Conservation (phyloP, 768 basidiomycete species). For the Zangia roseola region DNA sequence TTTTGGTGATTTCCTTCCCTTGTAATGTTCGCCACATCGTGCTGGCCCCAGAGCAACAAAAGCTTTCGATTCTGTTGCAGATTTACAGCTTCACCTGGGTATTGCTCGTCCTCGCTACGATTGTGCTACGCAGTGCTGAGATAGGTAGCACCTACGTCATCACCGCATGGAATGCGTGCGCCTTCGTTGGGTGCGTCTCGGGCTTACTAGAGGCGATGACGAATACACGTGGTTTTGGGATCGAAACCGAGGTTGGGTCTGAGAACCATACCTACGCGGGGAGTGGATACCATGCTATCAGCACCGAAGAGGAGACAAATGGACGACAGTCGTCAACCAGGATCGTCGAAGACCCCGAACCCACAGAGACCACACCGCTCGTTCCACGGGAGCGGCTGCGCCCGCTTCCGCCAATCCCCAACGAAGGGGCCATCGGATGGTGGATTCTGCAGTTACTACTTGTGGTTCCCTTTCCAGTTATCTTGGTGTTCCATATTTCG, state of each 20-base stretch:
- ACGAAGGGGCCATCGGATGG: conserved; percentile 35
- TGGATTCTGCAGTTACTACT: conserved; percentile 64
- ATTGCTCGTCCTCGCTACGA: conserved; percentile 50
- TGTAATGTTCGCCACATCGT: conserved; percentile 23
- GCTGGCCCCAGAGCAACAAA: conserved; percentile 42
- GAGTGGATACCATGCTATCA: conserved; percentile 29
- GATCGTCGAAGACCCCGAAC: conserved; percentile 37
- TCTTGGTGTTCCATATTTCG: conserved; percentile 51
- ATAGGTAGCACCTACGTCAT: conserved; percentile 59
- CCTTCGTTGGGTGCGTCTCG: conserved; percentile 41
- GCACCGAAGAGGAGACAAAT: conserved; percentile 15
- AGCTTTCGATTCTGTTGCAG: conserved; percentile 50
- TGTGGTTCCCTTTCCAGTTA: conserved; percentile 50
- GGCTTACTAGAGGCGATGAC: conserved; percentile 37
- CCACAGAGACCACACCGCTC: conserved; percentile 60
- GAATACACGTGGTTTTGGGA: conserved; percentile 12
- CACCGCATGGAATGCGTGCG: conserved; percentile 51
- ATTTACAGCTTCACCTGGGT: conserved; percentile 59
- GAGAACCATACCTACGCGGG: conserved; percentile 10
- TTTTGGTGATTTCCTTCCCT: conserved; percentile 40
- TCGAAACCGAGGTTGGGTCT: neutral
- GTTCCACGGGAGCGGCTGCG: conserved; percentile 34
- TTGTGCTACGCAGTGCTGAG: conserved; percentile 39
- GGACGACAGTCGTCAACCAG: conserved; percentile 16
- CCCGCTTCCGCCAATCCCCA: neutral